Conservation (phyloP, 192 early-diverging fungal genomes). For the Martensiomyces pterosporus region DNA sequence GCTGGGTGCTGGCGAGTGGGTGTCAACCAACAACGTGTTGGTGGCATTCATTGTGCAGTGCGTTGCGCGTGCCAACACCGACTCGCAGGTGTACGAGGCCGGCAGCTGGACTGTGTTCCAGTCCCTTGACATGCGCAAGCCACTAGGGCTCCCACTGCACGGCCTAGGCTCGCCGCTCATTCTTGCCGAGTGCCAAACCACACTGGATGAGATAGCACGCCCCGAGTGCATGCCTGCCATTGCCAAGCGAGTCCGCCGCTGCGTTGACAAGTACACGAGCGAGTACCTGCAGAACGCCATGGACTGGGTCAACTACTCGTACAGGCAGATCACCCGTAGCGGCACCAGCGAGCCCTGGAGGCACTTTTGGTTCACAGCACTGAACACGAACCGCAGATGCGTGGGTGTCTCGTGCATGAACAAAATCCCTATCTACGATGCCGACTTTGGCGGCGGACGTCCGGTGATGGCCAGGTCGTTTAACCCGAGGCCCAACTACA, state of each 20-base stretch:
- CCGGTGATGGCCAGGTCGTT: conserved; percentile 41
- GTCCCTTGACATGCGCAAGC: conserved; percentile 38
- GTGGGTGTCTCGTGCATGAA: conserved; percentile 45
- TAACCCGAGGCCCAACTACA: conserved; percentile 38
- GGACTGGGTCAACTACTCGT: conserved; percentile 32
- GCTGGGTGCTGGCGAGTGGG: conserved; percentile 22
- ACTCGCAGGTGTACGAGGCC: conserved; percentile 15
- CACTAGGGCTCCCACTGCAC: conserved; percentile 14
- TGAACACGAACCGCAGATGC: conserved; percentile 20
- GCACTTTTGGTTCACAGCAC: conserved; percentile 41
- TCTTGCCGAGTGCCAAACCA: conserved; percentile 22
- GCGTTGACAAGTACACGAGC: conserved; percentile 17
- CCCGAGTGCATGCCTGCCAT: conserved; percentile 4
- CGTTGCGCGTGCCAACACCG: conserved; percentile 31
- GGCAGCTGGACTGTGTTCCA: conserved; percentile 41
- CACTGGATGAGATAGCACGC: conserved; percentile 2
- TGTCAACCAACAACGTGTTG: conserved; percentile 35
- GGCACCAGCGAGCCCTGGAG: conserved; percentile 33
- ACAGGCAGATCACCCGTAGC: conserved; percentile 6
- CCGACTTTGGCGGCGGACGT: conserved; percentile 34
- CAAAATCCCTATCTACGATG: conserved; percentile 37
- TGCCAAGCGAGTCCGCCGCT: conserved; percentile 15
- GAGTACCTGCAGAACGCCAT: conserved; percentile 27
- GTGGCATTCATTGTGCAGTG: conserved; percentile 22
- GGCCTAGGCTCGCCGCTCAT: conserved; percentile 44